Base-by-base conservation (phyloP, 192 early-diverging fungal genomes). In the Pilobolus umbonatus region DNA sequence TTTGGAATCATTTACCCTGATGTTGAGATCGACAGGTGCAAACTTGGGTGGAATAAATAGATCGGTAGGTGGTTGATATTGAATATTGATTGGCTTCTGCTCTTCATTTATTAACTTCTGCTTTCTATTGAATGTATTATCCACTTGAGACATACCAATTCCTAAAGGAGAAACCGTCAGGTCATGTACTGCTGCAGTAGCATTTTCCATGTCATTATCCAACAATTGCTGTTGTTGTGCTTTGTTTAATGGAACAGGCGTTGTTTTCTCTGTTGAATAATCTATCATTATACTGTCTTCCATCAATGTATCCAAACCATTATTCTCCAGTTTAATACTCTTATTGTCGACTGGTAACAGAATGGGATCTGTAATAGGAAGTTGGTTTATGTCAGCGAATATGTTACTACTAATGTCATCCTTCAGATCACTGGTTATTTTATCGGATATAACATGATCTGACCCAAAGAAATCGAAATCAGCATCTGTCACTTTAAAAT, bases 401-500 rank as follows among this genome's bases (percentile, higher is more conserved):
- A 8, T 48, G 47, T 14, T 14, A 12, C 17, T 11, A 31, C 30
- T 38, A 11, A 24, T 40, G 53, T 40, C n/a, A n/a, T n/a, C n/a
- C n/a, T n/a, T n/a, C n/a, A n/a, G n/a, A n/a, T n/a, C n/a, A n/a
- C n/a, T n/a, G n/a, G n/a, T n/a, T n/a, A n/a, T n/a, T n/a, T n/a
- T n/a, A n/a, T n/a, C n/a, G n/a, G n/a, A n/a, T n/a, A n/a, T 30
- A 15, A 14, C 29, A 30, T 53, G 52, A 6, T 31, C 57, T 30
- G 67, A 62, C 21, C 64, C 65, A 32, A 68, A 73, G 64, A 67
- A 73, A 21, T 67, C 35, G 19, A 63, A 73, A 56, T 73, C 71
- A 49, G 67, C 71, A 30, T 73, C 71, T 5, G 71, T 73, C n/a
- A 73, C 65, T n/a, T 59, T 56, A 31, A 67, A 43, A 57, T 65